phyloP scores from a whole-genome alignment of 1,284 basidiomycete species.

The Schizophyllum amplum region DNA sequence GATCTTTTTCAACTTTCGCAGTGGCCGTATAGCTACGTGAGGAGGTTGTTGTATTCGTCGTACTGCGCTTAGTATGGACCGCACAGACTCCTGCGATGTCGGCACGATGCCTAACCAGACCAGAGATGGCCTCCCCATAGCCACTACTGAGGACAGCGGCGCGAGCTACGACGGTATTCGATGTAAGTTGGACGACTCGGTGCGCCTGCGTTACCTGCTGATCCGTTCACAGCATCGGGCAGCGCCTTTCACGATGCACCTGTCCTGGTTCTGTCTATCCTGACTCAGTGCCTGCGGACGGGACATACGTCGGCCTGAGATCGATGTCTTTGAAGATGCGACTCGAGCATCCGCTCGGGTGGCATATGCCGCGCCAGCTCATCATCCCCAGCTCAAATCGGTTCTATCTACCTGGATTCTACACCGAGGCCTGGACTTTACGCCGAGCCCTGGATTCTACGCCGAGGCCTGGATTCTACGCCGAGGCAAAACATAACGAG shows the following conservation, averaged over 20 bases:
- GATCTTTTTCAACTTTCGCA: no score
- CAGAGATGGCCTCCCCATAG: slow-evolving; percentile 37
- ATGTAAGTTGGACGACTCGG: neutral
- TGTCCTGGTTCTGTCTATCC: slow-evolving; percentile 80
- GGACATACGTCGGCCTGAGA: slow-evolving; percentile 70
- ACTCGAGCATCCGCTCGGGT: no score
- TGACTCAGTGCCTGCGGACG: slow-evolving; percentile 58
- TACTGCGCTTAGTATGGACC: no score
- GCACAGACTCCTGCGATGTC: slow-evolving; percentile 69
- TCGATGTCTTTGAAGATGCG: slow-evolving; percentile 72
- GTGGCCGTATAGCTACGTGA: neutral
- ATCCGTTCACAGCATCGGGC: slow-evolving; percentile 53
- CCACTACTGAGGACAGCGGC: slow-evolving; percentile 15
- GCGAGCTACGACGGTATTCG: neutral
- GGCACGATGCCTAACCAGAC: slow-evolving; percentile 82
- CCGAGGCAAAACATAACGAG: no score
- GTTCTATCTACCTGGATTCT: no score
- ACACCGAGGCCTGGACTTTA: no score
- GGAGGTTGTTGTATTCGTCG: no score
- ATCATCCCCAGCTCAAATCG: no score
- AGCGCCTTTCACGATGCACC: slow-evolving; percentile 68
- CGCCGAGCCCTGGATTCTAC: no score
- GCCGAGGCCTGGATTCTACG: no score
- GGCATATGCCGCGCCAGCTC: no score
- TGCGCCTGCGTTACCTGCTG: neutral